Percentiles rank a stretch among this genome's conserved stretches.
phyloP scores from a whole-genome alignment of 1,284 basidiomycete genomes.

The Papiliotrema laurentii region DNA sequence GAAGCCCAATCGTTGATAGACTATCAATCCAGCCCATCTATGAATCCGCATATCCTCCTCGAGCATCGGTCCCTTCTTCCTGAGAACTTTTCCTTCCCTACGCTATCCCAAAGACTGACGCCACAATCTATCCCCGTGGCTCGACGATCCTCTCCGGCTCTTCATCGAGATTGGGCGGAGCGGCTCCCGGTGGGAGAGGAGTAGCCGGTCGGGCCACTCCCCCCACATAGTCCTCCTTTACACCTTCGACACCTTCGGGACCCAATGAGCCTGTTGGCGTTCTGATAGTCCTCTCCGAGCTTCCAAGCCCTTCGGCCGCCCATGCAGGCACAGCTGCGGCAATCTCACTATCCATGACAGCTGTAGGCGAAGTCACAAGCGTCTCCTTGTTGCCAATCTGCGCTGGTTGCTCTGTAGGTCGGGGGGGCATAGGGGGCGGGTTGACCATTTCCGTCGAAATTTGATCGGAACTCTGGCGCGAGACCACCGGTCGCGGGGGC shows the following conservation, averaged over 20 bases:
- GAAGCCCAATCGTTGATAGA: too few species aligned
- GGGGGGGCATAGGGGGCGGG: too few species aligned
- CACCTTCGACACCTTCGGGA: not conserved
- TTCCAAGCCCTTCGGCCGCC: conserved; percentile 21
- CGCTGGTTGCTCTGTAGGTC: too few species aligned
- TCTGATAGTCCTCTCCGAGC: not conserved
- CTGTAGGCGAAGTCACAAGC: not conserved
- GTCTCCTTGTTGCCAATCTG: not conserved
- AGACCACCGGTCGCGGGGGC: conserved; percentile 2
- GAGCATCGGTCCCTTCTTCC: too few species aligned
- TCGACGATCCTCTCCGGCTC: conserved; percentile 22
- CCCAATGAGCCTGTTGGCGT: not conserved
- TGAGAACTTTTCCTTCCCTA: too few species aligned
- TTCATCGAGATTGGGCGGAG: conserved; percentile 16
- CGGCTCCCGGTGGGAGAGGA: conserved; percentile 32
- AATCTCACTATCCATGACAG: not conserved
- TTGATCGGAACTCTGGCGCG: conserved; percentile 1
- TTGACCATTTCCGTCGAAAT: too few species aligned
- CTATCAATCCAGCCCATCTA: too few species aligned
- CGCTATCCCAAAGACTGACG: too few species aligned
- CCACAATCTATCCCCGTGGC: not conserved
- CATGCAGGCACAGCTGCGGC: conserved; percentile 13
- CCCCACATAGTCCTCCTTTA: not conserved
- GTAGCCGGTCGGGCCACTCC: conserved; percentile 3
- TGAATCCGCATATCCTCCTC: too few species aligned